These are phyloP conservation scores for Phytophthora citrophthora DNA, from an alignment of 352 stramenopile species.

Conservation along the genomic window DNA sequence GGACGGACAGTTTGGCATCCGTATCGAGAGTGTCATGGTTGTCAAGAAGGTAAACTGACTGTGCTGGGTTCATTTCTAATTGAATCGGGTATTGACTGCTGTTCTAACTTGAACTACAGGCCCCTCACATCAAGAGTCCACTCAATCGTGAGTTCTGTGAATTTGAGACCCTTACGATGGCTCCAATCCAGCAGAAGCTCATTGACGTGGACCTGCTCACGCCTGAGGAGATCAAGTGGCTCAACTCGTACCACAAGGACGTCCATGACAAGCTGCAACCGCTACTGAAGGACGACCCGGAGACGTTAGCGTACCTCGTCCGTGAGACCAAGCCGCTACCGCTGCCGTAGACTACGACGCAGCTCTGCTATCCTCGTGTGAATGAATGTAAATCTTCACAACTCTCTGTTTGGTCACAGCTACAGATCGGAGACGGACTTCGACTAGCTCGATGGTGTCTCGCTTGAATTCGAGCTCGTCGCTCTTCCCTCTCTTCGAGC, in stretches of 20 bases:
- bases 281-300: constrained; percentile 70
- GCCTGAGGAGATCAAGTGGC: constrained; percentile 93
- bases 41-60: constrained; percentile 85
- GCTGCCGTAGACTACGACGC: constrained; percentile 19
- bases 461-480: constrained; percentile 33
- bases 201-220: constrained; percentile 95
- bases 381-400: constrained; percentile 3
- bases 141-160: constrained; percentile 92
- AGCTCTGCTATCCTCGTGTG: not conserved
- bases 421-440: constrained; percentile 41
- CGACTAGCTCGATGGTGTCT: constrained; percentile 44
- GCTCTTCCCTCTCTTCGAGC: constrained; percentile 50
- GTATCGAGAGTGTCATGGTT: constrained; percentile 99
- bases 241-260: constrained; percentile 94
- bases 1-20: constrained; percentile 97
- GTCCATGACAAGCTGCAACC: constrained; percentile 93
- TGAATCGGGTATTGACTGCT: not conserved
- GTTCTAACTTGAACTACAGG: constrained; percentile 18
- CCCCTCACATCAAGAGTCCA: constrained; percentile 65
- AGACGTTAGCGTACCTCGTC: constrained; percentile 80
- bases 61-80: not conserved
- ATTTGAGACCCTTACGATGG: constrained; percentile 98
- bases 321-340: constrained; percentile 73
- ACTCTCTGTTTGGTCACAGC: constrained; percentile 2
- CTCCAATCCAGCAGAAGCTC: constrained; percentile 98